These are phyloP conservation scores for Moringa oleifera DNA, from an alignment of 345 rosid species.

Conservation along the genomic window DNA sequence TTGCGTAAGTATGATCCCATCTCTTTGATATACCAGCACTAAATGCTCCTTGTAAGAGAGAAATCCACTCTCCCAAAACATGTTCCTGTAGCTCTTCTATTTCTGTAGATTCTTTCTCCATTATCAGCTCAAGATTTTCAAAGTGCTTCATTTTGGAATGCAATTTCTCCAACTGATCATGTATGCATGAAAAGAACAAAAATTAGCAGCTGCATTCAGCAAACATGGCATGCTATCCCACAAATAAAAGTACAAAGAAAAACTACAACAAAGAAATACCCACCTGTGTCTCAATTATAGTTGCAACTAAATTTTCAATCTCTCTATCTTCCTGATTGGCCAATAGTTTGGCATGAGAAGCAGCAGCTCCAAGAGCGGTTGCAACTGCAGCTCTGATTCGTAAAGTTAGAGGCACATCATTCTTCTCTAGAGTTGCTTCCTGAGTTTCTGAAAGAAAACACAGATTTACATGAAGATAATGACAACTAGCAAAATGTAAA, in stretches of 20 bases:
- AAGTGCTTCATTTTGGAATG: conserved; percentile 56
- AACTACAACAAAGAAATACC: conserved; percentile 4
- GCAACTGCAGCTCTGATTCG: conserved; percentile 70
- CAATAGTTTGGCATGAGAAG: conserved; percentile 74
- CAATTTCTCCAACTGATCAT: conserved; percentile 64
- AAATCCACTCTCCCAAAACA: conserved; percentile 38
- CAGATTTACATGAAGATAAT: conserved; percentile 8
- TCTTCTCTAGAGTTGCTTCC: conserved; percentile 27
- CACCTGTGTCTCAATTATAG: conserved; percentile 70
- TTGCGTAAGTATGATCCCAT: conserved; percentile 44
- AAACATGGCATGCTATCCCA: not conserved
- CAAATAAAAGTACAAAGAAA: conserved; percentile 3
- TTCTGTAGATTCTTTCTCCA: conserved; percentile 67
- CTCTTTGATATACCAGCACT: conserved; percentile 45
- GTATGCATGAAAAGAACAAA: conserved; percentile 10
- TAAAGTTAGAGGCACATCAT: conserved; percentile 52
- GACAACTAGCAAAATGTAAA: not conserved
- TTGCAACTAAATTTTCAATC: conserved; percentile 56
- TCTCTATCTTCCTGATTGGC: conserved; percentile 87
- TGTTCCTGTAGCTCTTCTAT: conserved; percentile 44
- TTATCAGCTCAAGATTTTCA: conserved; percentile 61
- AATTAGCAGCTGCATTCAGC: not conserved
- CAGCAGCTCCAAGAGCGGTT: conserved; percentile 75
- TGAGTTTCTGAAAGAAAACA: conserved; percentile 31
- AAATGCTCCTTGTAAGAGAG: conserved; percentile 40